Percentiles rank a stretch among this genome's conserved stretches.
These are phyloP conservation scores for Trichosporon sp. DNA, from an alignment of 1,284 basidiomycete species.

Conservation along the genomic window DNA sequence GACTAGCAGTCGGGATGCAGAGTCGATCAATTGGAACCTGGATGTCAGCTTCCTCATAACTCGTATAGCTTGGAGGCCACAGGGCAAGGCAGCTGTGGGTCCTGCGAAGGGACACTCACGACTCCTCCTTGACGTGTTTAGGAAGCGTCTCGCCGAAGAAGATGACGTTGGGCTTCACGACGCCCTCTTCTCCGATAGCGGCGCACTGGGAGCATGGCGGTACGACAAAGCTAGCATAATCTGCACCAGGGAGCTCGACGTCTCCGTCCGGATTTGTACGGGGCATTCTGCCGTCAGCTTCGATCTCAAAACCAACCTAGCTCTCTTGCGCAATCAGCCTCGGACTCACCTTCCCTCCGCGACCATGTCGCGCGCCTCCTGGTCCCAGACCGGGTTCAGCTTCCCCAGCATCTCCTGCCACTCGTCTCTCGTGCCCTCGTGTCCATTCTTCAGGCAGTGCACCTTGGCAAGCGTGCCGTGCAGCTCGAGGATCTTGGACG, in stretches of 20 bases:
- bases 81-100: neutral
- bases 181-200: conserved; percentile 39
- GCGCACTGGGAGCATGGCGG: conserved; percentile 67
- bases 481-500: conserved; percentile 62
- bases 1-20: conserved; percentile 63
- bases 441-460: conserved; percentile 63
- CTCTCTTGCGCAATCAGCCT: neutral
- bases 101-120: conserved; percentile 53
- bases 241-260: conserved; percentile 71
- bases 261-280: conserved; percentile 90
- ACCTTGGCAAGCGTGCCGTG: conserved; percentile 84
- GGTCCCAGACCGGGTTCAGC: conserved; percentile 73
- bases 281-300: conserved; percentile 49
- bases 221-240: conserved; percentile 70
- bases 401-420: conserved; percentile 69
- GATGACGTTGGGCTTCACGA: conserved; percentile 71
- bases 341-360: conserved; percentile 51
- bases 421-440: conserved; percentile 59
- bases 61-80: neutral
- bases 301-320: neutral
- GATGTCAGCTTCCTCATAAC: neutral
- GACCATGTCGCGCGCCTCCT: conserved; percentile 63
- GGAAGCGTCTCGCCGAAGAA: conserved; percentile 82
- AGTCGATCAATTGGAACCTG: conserved; percentile 60
- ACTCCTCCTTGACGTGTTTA: conserved; percentile 58